Base-by-base conservation (phyloP, 306 rosid species). In the Dalbergia oliveri region DNA sequence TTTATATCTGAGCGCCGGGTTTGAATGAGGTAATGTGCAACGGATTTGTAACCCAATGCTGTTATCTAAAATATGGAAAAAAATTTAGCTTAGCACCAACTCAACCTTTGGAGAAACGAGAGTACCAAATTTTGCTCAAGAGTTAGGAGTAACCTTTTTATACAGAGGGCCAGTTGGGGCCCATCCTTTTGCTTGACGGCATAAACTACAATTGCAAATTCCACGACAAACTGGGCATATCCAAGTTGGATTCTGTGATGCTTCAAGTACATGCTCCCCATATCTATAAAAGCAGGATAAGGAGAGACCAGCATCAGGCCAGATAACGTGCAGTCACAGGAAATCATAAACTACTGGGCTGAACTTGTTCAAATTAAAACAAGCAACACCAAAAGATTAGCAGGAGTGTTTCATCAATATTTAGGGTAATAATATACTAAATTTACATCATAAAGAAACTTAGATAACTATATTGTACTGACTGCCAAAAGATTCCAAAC, bases 121-220 rank as follows among this genome's bases (percentile, higher is more conserved):
- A 65, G 33, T 33, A 64, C 80, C 64, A 69, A 35, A 18, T 26
- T 77, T 71, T 34, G 73, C 67, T 72, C 35, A 73, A 78, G 76
- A 59, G 39, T 79, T 57, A 13, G 54, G 75, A 81, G 45, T 63
- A 80, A 95, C 99, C 97, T 89, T 95, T 84, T 75, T 90, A 84
- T 95, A 95, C 57, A 95, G 78, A 65, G 70, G 0, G 31, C 99
- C 99, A 61, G 98, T 95, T 5, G 98, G 93, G 61, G 88, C 81
- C 99, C 98, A 95, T 50, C 99, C 98, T 86, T 90, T 93, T 45
- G 92, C 90, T 66, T 88, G 88, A 67, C 99, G 91, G 79, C 99
- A 96, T 19, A 96, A 86, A 78, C 99, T 96, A 87, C 99, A 96
- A 82, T 96, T 96, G 88, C 99, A 96, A 82, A 93, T 93, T 88